phyloP scores from a whole-genome alignment of 2,329 filamentous ascomycete species.

The Microdochium nivale region DNA sequence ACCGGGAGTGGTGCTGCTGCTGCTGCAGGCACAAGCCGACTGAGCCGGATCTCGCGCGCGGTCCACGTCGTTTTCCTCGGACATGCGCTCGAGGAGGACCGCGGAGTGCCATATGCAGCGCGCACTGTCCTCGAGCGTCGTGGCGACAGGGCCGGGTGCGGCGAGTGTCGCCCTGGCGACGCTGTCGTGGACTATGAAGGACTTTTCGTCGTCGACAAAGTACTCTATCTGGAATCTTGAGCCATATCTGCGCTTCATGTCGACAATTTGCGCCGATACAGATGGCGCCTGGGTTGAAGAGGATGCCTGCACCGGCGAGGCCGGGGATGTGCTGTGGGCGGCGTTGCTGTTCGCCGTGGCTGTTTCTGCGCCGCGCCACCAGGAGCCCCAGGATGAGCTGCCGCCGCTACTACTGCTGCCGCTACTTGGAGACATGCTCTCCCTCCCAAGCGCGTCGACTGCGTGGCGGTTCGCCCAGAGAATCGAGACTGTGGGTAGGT shows the following conservation, averaged over 20 bases:
- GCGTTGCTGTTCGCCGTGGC: constrained; percentile 12
- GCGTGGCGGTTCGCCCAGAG: constrained; percentile 71
- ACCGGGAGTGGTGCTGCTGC: constrained; percentile 16
- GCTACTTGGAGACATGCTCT: constrained; percentile 34
- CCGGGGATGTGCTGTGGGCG: neutral
- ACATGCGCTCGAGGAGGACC: constrained; percentile 9
- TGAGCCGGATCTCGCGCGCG: neutral
- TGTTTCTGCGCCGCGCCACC: constrained; percentile 11
- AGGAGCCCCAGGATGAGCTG: constrained; percentile 8
- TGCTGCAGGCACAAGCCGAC: constrained; percentile 12
- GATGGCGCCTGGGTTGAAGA: constrained; percentile 5
- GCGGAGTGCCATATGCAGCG: constrained; percentile 18
- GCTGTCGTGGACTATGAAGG: constrained; percentile 47
- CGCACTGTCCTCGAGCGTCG: constrained; percentile 6
- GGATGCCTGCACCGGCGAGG: neutral
- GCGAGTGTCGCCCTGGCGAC: constrained; percentile 25
- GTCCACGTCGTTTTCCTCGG: constrained; percentile 16
- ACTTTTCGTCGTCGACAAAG: constrained; percentile 74
- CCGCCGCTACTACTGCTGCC: neutral
- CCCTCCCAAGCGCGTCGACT: constrained; percentile 56
- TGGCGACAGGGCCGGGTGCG: constrained; percentile 12
- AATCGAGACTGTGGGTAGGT: constrained; percentile 51
- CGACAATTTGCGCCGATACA: constrained; percentile 43
- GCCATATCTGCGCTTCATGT: constrained; percentile 49
- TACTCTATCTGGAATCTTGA: constrained; percentile 58